Conservation (phyloP, 306 rosid species). For the Lablab purpureus region DNA sequence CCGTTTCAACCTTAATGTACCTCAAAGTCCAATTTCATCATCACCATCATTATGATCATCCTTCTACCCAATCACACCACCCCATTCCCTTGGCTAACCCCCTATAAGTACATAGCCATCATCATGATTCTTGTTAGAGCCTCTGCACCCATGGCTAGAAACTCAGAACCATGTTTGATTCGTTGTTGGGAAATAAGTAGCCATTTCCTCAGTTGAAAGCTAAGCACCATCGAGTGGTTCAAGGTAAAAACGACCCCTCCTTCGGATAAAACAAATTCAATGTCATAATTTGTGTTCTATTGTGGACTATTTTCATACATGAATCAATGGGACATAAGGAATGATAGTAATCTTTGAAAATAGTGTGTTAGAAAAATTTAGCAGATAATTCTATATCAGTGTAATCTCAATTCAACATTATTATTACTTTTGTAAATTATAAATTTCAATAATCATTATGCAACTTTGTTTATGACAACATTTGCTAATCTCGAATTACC, state of each 20-base stretch:
- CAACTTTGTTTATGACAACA: too few species aligned
- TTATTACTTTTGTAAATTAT: too few species aligned
- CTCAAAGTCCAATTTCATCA: constrained; percentile 52
- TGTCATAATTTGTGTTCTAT: neutral
- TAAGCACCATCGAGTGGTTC: constrained; percentile 30
- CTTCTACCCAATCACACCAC: constrained; percentile 41
- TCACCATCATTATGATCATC: constrained; percentile 36
- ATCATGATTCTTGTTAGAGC: constrained; percentile 38
- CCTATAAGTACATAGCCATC: constrained; percentile 35
- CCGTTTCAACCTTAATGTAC: constrained; percentile 58
- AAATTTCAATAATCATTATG: too few species aligned
- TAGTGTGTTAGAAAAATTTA: too few species aligned
- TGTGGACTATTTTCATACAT: neutral
- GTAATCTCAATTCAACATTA: too few species aligned
- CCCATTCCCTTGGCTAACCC: constrained; percentile 4
- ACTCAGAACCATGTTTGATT: constrained; percentile 37
- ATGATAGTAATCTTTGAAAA: too few species aligned
- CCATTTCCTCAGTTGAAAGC: constrained; percentile 29
- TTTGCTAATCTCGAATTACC: too few species aligned
- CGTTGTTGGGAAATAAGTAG: constrained; percentile 43
- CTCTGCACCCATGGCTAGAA: constrained; percentile 33
- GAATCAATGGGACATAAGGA: too few species aligned
- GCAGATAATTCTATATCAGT: too few species aligned
- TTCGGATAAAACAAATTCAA: neutral
- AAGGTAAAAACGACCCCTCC: neutral